Percentiles rank a stretch among this genome's conserved stretches.
Conservation (phyloP, 2,329 filamentous ascomycete species). For the Exophiala phaeomuriformis region DNA sequence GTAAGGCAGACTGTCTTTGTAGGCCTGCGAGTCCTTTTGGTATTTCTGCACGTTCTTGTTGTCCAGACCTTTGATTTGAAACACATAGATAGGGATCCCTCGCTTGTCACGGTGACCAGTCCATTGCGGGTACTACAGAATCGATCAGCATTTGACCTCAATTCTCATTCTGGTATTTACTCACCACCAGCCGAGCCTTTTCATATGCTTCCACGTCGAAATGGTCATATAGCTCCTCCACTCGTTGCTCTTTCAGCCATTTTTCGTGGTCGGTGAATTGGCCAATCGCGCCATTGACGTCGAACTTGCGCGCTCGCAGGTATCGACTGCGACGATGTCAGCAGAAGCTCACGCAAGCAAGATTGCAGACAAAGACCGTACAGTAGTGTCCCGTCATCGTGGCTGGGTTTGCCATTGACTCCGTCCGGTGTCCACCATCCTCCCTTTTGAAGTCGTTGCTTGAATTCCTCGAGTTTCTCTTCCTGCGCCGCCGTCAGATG, state of each 20-base stretch:
- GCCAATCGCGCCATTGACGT: slow-evolving; percentile 65
- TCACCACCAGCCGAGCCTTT: slow-evolving; percentile 62
- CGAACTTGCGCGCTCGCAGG: slow-evolving; percentile 75
- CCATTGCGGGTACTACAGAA: slow-evolving; percentile 60
- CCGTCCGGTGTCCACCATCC: slow-evolving; percentile 44
- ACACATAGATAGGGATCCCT: slow-evolving; percentile 87
- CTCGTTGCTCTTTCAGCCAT: slow-evolving; percentile 72
- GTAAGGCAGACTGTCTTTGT: slow-evolving; percentile 36
- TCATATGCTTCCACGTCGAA: slow-evolving; percentile 83
- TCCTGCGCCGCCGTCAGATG: slow-evolving; percentile 66
- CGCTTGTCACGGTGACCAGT: slow-evolving; percentile 82
- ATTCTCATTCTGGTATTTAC: slow-evolving; percentile 23
- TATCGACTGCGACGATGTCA: slow-evolving; percentile 57
- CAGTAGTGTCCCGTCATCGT: slow-evolving; percentile 44
- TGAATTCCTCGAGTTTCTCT: slow-evolving; percentile 63
- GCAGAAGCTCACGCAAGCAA: background rate
- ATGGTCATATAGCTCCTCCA: slow-evolving; percentile 73
- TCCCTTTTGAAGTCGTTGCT: slow-evolving; percentile 56
- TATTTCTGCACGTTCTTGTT: slow-evolving; percentile 73
- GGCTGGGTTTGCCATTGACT: slow-evolving; percentile 35
- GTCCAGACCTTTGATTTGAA: slow-evolving; percentile 76
- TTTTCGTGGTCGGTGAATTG: slow-evolving; percentile 86
- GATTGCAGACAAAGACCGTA: slow-evolving; percentile 30
- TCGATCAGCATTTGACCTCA: background rate
- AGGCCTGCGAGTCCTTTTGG: slow-evolving; percentile 51